These are phyloP conservation scores for Paratinospora sagittata DNA, from an alignment of 164 flowering plant species.

Conservation along the genomic window DNA sequence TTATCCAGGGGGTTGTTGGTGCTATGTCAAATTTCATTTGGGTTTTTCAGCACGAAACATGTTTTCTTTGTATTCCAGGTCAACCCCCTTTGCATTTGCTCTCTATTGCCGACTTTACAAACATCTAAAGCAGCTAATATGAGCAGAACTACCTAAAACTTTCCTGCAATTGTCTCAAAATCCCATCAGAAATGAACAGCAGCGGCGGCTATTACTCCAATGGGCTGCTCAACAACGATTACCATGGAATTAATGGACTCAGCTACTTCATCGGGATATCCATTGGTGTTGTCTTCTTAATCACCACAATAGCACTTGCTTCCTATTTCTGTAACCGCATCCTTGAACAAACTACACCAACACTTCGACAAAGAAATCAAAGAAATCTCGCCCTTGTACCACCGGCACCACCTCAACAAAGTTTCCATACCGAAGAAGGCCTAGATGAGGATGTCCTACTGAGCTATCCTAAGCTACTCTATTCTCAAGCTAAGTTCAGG, in stretches of 20 bases:
- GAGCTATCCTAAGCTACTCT: conserved; percentile 61
- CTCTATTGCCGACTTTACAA: conserved; percentile 3
- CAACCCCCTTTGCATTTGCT: background rate
- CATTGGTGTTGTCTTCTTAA: conserved; percentile 50
- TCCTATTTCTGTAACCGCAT: conserved; percentile 54
- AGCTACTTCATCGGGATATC: conserved; percentile 63
- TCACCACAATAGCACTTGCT: conserved; percentile 54
- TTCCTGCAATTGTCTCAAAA: background rate
- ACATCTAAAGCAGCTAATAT: background rate
- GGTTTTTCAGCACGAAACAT: background rate
- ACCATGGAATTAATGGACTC: conserved; percentile 36
- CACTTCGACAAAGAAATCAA: too few species aligned
- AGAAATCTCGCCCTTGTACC: background rate
- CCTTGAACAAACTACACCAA: too few species aligned
- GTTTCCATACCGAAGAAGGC: conserved; percentile 34
- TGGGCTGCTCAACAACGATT: background rate
- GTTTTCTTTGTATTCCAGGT: background rate
- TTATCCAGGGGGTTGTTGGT: background rate
- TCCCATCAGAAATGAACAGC: conserved; percentile 9
- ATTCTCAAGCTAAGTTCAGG: conserved; percentile 42
- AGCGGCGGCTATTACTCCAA: background rate
- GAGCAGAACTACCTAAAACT: background rate
- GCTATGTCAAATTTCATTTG: background rate
- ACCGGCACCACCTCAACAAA: conserved; percentile 4
- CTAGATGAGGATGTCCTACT: conserved; percentile 60